Evolutionary conservation across 805 yeast species (phyloP).

Genomic region (Metschnikowia koreensis): DNA sequence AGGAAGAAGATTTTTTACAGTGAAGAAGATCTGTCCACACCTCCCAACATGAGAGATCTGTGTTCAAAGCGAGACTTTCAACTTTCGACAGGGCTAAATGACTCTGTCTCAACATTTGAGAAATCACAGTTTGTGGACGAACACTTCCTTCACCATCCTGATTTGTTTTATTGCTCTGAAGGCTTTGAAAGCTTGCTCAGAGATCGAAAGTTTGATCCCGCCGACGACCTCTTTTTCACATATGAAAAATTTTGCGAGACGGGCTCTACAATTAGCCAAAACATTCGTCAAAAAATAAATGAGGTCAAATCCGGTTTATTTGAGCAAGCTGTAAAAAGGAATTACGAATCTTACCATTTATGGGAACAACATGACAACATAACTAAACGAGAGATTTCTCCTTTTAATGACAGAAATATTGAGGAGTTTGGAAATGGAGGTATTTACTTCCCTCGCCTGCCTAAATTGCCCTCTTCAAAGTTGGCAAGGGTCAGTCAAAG

Average conservation of each 20-base stretch:
- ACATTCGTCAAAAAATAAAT: background rate
- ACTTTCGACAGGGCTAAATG: too few relatives aligned
- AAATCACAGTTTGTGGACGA: background rate
- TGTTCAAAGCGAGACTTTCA: background rate
- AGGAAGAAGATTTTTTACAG: background rate
- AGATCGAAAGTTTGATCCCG: background rate
- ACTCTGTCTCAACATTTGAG: too few relatives aligned
- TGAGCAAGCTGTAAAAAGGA: background rate
- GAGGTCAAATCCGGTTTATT: background rate
- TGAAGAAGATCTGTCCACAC: background rate
- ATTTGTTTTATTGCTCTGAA: background rate
- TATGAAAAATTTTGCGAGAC: background rate
- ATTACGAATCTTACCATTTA: constrained; percentile 21
- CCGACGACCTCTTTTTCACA: background rate
- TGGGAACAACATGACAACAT: constrained; percentile 30
- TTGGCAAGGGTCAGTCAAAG: constrained; percentile 13
- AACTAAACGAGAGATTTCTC: background rate
- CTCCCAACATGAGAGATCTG: background rate
- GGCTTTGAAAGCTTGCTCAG: background rate
- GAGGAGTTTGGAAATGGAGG: background rate
- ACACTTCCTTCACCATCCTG: background rate
- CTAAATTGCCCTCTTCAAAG: constrained; percentile 13
- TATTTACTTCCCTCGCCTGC: background rate
- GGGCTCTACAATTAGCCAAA: background rate
- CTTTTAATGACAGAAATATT: constrained; percentile 10